Evolutionary conservation across 768 basidiomycete genomes (phyloP).

Genomic region (Lactifluus pinguis): DNA sequence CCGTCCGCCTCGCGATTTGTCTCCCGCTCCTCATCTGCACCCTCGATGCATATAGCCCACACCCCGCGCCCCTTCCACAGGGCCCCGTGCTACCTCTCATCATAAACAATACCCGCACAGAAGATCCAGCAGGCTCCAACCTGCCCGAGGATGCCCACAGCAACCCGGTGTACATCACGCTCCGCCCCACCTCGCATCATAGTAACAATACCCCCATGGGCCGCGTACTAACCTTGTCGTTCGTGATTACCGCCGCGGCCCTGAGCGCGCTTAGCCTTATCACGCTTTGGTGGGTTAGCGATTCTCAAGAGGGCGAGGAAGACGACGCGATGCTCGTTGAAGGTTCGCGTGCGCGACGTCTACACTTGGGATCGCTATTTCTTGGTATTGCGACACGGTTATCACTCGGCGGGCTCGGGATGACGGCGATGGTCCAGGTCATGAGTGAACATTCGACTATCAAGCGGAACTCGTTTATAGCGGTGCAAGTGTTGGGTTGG

Average conservation of each 20-base stretch:
- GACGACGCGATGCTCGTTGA: slow-evolving; percentile 13
- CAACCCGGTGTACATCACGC: not conserved
- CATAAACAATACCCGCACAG: not conserved
- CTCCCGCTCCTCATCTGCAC: slow-evolving; percentile 17
- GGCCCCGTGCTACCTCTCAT: not conserved
- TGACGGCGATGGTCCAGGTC: slow-evolving; percentile 11
- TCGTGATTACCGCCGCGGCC: slow-evolving; percentile 1
- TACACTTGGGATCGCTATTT: not conserved
- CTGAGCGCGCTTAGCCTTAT: slow-evolving; percentile 12
- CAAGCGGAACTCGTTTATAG: slow-evolving; percentile 8
- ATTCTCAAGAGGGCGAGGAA: not conserved
- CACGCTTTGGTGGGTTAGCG: slow-evolving; percentile 1
- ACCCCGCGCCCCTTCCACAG: not conserved
- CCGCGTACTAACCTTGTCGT: slow-evolving; percentile 9
- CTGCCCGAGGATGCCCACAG: not conserved
- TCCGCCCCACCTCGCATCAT: not conserved
- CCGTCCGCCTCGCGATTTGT: slow-evolving; percentile 16
- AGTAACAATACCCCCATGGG: not conserved
- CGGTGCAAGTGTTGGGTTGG: slow-evolving; percentile 16
- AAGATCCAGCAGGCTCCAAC: not conserved
- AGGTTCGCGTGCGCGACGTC: not conserved
- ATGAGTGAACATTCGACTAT: slow-evolving; percentile 1
- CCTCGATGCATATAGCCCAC: slow-evolving; percentile 10
- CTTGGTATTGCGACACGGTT: slow-evolving; percentile 7
- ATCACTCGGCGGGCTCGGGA: slow-evolving; percentile 12